These are phyloP conservation scores for Rickenella mellea DNA, from an alignment of 768 basidiomycete species.

Conservation along the genomic window DNA sequence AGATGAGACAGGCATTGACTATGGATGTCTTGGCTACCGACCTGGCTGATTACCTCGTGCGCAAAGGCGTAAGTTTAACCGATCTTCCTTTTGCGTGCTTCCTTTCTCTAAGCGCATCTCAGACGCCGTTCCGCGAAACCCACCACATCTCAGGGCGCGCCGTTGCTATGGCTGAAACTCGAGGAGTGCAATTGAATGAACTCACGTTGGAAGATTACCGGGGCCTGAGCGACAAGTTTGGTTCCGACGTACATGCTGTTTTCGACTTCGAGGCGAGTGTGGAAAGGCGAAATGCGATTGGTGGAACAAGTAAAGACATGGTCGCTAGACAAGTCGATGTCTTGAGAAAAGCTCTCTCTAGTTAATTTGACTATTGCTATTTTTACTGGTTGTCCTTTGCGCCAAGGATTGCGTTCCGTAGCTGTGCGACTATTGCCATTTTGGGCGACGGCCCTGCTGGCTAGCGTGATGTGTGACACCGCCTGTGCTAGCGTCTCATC, in stretches of 20 bases:
- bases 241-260: constrained; percentile 69
- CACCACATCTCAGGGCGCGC: constrained; percentile 97
- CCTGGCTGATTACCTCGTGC: constrained; percentile 94
- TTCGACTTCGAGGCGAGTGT: constrained; percentile 96
- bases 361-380: constrained; percentile 3
- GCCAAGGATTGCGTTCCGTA: no score
- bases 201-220: constrained; percentile 76
- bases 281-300: constrained; percentile 85
- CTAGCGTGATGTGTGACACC: no score
- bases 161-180: constrained; percentile 86
- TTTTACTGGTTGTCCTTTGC: no score
- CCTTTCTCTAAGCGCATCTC: not conserved
- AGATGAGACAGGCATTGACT: constrained; percentile 85
- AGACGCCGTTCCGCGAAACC: constrained; percentile 98
- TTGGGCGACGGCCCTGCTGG: no score
- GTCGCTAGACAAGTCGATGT: constrained; percentile 78
- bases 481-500: no score
- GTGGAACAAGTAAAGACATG: constrained; percentile 81
- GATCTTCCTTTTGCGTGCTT: constrained; percentile 1
- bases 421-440: no score
- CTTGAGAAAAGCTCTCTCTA: constrained; percentile 49
- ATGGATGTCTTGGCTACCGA: constrained; percentile 99
- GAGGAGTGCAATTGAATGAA: constrained; percentile 71
- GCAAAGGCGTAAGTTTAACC: constrained; percentile 75
- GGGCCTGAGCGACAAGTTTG: constrained; percentile 64